Base-by-base conservation (phyloP, 2,329 filamentous ascomycete genomes). In the Rutstroemia sp. region DNA sequence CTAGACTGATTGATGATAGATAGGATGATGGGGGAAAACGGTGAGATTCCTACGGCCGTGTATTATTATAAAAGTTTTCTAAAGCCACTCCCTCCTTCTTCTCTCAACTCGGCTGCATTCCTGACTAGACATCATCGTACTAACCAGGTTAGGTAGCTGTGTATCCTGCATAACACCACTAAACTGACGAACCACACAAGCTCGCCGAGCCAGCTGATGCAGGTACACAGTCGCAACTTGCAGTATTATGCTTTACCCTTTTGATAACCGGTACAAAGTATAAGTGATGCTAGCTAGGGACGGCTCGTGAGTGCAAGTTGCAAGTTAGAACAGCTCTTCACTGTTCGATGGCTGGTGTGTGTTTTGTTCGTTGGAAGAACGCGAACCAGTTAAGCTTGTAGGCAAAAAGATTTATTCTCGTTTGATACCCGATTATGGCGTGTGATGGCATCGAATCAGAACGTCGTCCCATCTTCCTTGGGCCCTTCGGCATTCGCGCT, bases 211-310 rank as follows among this genome's bases (percentile, higher is more conserved):
- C 19, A 48, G 27, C 47, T 23, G 38, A 21, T 52, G 39, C 39
- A n/a, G 39, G 16, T 41, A 48, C 25, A 27, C 42, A 48, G 51
- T 42, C 25, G n/a, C 51, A 34, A 53, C 25, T 47, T 37, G 41
- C 51, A 53, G 30, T 34, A 34, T 34, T 12, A 34, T 48, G 42
- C 41, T 53, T 53, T 30, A 48, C 51, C 51, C 51, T 53, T 53
- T 53, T 34, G 50, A 21, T 53, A 47, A 42, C 51, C 41, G 51
- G 51, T 47, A 53, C 21, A 47, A 8, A 47, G 27, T 10, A 12
- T 19, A 19, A 39, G 8, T 46, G 18, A 4, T 38, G 30, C 51
- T 5, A 38, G 23, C 51, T 38, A 48, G 51, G 51, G 23, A 38
- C 51, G 51, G 51, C 42, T 53, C 51, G 51, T 19, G 18, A 48